Conservation (phyloP, 352 stramenopile genomes). For the Phytophthora quininea region DNA sequence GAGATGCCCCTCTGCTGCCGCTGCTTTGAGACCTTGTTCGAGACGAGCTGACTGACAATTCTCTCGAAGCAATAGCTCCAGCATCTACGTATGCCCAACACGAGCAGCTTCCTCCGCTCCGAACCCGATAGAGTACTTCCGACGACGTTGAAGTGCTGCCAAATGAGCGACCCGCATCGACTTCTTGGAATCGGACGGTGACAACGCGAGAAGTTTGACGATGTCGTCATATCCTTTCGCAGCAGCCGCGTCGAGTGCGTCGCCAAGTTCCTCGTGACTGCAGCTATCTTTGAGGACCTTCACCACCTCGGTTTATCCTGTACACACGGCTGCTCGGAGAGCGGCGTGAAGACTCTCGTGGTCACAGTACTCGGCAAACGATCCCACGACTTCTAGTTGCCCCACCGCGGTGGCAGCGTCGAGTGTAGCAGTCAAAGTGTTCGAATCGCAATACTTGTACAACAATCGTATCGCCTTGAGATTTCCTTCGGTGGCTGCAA, state of each 20-base stretch:
- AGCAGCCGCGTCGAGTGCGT: not conserved
- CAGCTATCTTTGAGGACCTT: not conserved
- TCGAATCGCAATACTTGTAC: not conserved
- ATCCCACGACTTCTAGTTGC: too few species aligned
- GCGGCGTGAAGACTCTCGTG: not conserved
- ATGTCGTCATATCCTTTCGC: not conserved
- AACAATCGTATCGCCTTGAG: not conserved
- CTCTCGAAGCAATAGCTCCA: not conserved
- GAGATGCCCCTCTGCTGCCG: not conserved
- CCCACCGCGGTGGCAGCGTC: too few species aligned
- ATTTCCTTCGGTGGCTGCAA: not conserved
- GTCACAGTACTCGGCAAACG: too few species aligned
- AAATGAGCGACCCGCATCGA: too few species aligned
- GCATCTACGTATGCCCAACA: conserved; percentile 4
- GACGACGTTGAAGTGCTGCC: not conserved
- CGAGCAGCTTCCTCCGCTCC: conserved; percentile 8
- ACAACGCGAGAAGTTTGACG: too few species aligned
- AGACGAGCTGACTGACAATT: conserved; percentile 2
- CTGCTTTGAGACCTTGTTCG: not conserved
- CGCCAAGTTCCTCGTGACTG: not conserved
- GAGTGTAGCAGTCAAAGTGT: too few species aligned
- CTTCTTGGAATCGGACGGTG: too few species aligned
- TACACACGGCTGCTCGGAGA: not conserved
- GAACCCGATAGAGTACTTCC: conserved; percentile 4
- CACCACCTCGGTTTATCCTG: not conserved